A percentile compares a stretch with the other conserved stretches of the same genome.
phyloP scores from a whole-genome alignment of 768 basidiomycete genomes.

The Pleurotus citrinopileatus region DNA sequence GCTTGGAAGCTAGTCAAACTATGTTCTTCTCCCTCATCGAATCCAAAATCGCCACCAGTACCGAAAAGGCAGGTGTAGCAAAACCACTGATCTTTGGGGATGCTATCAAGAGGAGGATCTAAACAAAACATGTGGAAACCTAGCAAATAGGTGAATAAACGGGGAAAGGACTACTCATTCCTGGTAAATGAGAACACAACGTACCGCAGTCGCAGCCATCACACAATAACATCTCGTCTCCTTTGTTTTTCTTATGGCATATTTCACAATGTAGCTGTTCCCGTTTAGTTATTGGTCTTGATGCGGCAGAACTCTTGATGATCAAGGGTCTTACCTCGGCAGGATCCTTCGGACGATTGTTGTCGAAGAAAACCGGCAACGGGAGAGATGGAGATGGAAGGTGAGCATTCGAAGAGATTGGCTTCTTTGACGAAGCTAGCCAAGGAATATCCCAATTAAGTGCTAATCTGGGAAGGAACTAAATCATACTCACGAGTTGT shows the following conservation, averaged over 20 bases:
- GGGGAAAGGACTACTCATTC: conserved; percentile 7
- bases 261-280: conserved; percentile 86
- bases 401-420: conserved; percentile 17
- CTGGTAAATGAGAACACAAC: conserved; percentile 13
- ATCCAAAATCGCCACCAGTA: conserved; percentile 95
- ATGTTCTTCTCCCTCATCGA: conserved; percentile 98
- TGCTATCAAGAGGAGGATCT: conserved; percentile 79
- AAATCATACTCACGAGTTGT: conserved; percentile 29
- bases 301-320: conserved; percentile 19
- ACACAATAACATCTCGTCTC: conserved; percentile 89
- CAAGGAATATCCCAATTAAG: conserved; percentile 10
- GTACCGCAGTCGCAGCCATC: conserved; percentile 83
- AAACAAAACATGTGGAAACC: conserved; percentile 98
- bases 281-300: conserved; percentile 20
- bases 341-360: conserved; percentile 41
- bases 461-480: conserved; percentile 10
- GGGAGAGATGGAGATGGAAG: conserved; percentile 35
- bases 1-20: conserved; percentile 88
- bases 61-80: conserved; percentile 89
- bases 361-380: conserved; percentile 47
- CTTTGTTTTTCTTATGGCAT: conserved; percentile 85
- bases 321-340: conserved; percentile 47
- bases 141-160: conserved; percentile 27
- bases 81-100: conserved; percentile 96
- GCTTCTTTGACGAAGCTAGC: conserved; percentile 36